Percentiles rank a stretch among this genome's conserved stretches.
These are phyloP conservation scores for Ilex paraguariensis DNA, from an alignment of 305 asterid species.

Conservation along the genomic window DNA sequence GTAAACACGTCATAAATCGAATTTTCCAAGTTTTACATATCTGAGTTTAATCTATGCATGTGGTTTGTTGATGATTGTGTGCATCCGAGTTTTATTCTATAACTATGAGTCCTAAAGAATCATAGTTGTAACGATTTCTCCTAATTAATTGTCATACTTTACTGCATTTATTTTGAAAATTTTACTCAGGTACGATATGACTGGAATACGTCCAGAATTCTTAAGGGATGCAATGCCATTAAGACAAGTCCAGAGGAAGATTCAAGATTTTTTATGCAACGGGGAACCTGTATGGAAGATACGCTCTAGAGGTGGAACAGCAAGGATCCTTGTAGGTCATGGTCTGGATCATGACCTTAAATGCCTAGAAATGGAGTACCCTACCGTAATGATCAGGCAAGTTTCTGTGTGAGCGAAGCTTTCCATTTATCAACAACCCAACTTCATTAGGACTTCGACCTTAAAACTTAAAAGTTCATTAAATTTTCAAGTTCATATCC, in stretches of 20 bases:
- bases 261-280: slow-evolving; percentile 81
- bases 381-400: slow-evolving; percentile 60
- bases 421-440: no score
- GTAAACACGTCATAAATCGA: no score
- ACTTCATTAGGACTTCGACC: no score
- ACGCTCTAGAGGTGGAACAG: slow-evolving; percentile 74
- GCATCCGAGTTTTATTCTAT: no score
- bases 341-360: slow-evolving; percentile 84
- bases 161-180: neutral
- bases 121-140: no score
- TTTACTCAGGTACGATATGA: slow-evolving; percentile 66
- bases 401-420: neutral
- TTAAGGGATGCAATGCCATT: slow-evolving; percentile 76
- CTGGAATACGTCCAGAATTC: slow-evolving; percentile 72
- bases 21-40: no score
- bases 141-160: no score
- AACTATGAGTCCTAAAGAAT: no score
- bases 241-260: slow-evolving; percentile 66
- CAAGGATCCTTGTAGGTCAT: slow-evolving; percentile 83
- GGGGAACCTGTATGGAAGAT: slow-evolving; percentile 90
- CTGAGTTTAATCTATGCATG: no score
- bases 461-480: no score
- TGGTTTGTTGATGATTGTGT: no score
- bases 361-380: slow-evolving; percentile 78
- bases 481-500: no score